These are phyloP conservation scores for Leucosporidium scottii DNA, from an alignment of 768 basidiomycete species.

Conservation along the genomic window DNA sequence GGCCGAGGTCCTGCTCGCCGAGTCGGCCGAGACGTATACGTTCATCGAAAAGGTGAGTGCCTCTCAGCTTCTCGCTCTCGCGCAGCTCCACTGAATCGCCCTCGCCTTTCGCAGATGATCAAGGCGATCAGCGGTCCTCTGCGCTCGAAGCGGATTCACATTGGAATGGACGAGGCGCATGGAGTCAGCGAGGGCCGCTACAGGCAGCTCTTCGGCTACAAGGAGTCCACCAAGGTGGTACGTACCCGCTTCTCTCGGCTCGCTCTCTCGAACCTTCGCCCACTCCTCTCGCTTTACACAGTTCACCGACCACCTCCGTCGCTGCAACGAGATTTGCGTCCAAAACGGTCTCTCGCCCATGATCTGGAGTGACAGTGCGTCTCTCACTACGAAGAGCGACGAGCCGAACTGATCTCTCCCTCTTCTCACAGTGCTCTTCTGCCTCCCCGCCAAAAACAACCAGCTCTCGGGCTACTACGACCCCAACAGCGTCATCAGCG, in stretches of 20 bases:
- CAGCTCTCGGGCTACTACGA: slow-evolving; percentile 33
- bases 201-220: slow-evolving; percentile 26
- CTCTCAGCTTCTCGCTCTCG: neutral
- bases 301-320: slow-evolving; percentile 32
- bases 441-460: slow-evolving; percentile 35
- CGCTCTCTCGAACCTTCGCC: neutral
- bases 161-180: slow-evolving; percentile 36
- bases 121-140: slow-evolving; percentile 24
- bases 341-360: slow-evolving; percentile 24
- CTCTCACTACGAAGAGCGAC: neutral
- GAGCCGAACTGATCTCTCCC: neutral
- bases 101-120: slow-evolving; percentile 30
- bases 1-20: slow-evolving; percentile 32
- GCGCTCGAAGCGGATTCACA: slow-evolving; percentile 28
- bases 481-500: slow-evolving; percentile 19
- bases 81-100: neutral
- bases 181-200: slow-evolving; percentile 34
- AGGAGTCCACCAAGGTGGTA: slow-evolving; percentile 31
- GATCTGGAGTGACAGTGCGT: slow-evolving; percentile 37
- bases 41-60: slow-evolving; percentile 33
- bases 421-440: slow-evolving; percentile 32
- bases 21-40: slow-evolving; percentile 26
- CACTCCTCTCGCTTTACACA: neutral
- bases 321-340: slow-evolving; percentile 31
- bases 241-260: neutral